Conservation (phyloP, 805 yeast genomes). For the Ogataea allantospora region DNA sequence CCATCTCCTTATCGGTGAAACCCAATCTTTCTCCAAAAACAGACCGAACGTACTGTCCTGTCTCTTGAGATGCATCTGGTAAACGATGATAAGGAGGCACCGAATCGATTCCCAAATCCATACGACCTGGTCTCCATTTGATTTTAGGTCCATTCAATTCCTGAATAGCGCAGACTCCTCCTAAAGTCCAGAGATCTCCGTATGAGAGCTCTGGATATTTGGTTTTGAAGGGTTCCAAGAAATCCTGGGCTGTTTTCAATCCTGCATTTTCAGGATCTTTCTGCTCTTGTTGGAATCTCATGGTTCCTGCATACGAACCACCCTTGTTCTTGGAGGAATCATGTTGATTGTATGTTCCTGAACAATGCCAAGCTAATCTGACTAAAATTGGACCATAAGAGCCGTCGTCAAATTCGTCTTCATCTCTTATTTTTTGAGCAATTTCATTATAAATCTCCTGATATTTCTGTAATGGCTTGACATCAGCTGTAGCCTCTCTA, state of each 20-base stretch:
- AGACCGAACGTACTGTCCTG: slow-evolving; percentile 42
- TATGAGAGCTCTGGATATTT: slow-evolving; percentile 60
- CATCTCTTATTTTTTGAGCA: slow-evolving; percentile 58
- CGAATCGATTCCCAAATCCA: slow-evolving; percentile 32
- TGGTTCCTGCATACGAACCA: slow-evolving; percentile 54
- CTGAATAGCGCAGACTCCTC: slow-evolving; percentile 65
- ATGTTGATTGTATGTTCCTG: slow-evolving; percentile 45
- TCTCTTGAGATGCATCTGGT: slow-evolving; percentile 48
- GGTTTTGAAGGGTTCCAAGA: slow-evolving; percentile 52
- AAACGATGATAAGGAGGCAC: slow-evolving; percentile 50
- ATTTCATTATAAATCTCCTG: slow-evolving; percentile 70
- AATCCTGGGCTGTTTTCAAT: slow-evolving; percentile 52
- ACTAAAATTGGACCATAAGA: slow-evolving; percentile 50
- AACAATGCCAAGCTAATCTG: slow-evolving; percentile 49
- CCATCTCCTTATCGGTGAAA: slow-evolving; percentile 46
- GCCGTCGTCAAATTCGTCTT: slow-evolving; percentile 60
- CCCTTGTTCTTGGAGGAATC: slow-evolving; percentile 41
- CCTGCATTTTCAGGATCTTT: slow-evolving; percentile 51
- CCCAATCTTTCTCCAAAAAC: slow-evolving; percentile 46
- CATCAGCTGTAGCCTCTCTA: slow-evolving; percentile 32
- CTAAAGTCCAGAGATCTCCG: slow-evolving; percentile 71
- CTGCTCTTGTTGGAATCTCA: slow-evolving; percentile 50
- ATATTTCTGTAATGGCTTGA: slow-evolving; percentile 50
- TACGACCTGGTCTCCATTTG: slow-evolving; percentile 55
- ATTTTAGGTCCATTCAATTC: slow-evolving; percentile 63